Evolutionary conservation across 495 filamentous ascomycete species (phyloP), one percentile per base, ranked within the genome.

Genomic region (Evansstolkia leycettana): DNA sequence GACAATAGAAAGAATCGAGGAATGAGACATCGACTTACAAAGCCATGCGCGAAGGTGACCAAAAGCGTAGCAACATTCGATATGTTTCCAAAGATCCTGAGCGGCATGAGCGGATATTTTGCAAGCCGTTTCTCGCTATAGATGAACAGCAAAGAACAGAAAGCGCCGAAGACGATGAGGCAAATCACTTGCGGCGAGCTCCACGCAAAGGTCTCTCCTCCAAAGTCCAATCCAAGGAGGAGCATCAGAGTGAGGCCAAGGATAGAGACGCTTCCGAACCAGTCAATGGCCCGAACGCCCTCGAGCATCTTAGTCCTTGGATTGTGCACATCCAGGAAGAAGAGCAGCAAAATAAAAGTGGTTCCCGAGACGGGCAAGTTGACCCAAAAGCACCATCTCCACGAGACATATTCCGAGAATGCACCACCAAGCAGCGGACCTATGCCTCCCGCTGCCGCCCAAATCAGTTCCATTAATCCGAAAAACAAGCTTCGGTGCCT

Each of bases 261-360:
- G 34, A 90, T 73, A 2, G 72, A 71, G 13, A 82, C 31, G 8
- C 73, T 76, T 1, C 84, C 84, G 20, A 73, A 54, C 80, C 81
- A 87, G 50, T 90, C 83, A 11, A 89, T 78, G 1, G 82, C 79
- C 36, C 74, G 76, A 12, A 92, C 55, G 0, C 86, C 87, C 0
- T 74, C 69, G 15, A 54, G 12, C 8, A 78, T 50, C 5, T 57
- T 55, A 0, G 75, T 79, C 36, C 60, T 55, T 2, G 75, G 72
- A 33, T 76, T 75, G 33, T 78, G 64, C 13, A 81, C 67, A 47
- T 81, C 64, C 26, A 76, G 46, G 40, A 73, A 72, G 19, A 76
- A 44, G 10, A 76, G 55, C 0, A 87, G 55, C 0, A 80, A 62
- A 11, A 72, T 38, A 23, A 80, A 67, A 0, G 76, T 62, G 0